Base-by-base conservation (phyloP, 768 basidiomycete species). In the Pholiota molesta region DNA sequence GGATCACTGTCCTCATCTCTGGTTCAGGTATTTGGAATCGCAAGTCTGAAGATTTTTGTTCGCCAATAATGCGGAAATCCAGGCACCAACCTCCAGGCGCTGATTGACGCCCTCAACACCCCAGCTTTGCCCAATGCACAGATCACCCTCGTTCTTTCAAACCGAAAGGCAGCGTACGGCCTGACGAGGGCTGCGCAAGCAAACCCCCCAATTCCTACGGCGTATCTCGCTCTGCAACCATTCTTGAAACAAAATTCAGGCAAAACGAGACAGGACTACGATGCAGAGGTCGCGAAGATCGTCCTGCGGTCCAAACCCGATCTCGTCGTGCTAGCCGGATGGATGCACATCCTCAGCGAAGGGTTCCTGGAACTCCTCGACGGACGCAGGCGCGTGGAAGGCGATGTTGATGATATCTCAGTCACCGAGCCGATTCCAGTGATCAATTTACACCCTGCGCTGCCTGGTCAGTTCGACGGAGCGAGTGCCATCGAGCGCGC, bases 11-110 rank as follows among this genome's bases (percentile, higher is more conserved):
- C 26, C 78, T 84, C 64, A 81, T 83, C 60, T 84, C 83, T 63
- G 82, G 82, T 65, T 83, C 82, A 78, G 85, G 85, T 81, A 78
- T 68, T 70, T 69, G 40, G 54, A 64, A 52, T 62, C 49, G 57
- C 37, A 39, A 60, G 55, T 17, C n/a, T 45, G 10, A 1, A 17
- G 10, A 59, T 26, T 6, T 9, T 28, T 28, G 23, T 29, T 29
- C 26, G 59, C 53, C 52, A 26, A 64, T 66, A 47, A 66, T 63
- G 60, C 57, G 59, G 57, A 45, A 55, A 53, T 57, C 35, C 59
- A 98, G 97, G 97, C 44, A 91, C 92, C 23, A 99, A 99, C 76
- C 87, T 99, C 13, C 95, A 99, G 77, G 97, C 97, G 1, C 85
- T 99, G 63, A 92, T 99, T 69, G 91, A 98, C 75, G 94, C 95